Base-by-base conservation (phyloP, 2,329 filamentous ascomycete genomes). In the Phialocephala sp. region DNA sequence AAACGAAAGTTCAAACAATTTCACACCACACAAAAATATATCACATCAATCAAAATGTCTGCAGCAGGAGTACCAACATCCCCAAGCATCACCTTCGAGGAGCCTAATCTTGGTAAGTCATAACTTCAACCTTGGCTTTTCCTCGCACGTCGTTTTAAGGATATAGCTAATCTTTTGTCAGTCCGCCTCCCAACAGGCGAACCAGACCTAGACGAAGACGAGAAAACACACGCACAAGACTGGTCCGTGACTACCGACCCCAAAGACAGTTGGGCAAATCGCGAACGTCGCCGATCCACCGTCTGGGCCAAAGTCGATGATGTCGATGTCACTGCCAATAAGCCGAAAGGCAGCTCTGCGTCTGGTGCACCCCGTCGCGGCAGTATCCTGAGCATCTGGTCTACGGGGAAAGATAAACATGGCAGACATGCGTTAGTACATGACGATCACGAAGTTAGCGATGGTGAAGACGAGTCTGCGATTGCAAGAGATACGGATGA, bases 261-360 rank as follows among this genome's bases (percentile, higher is more conserved):
- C 2, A 66, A 69, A 24, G 71, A 70, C 18, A 62, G 59, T 45
- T 72, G 71, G 71, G 69, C 68, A 5, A 60, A 62, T 54, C 62
- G 61, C 9, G 69, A 72, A 50, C 65, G 67, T 5, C 66, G 70
- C 12, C 67, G 69, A 4, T 58, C 60, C 6, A 67, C 64, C 15
- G 62, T 68, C n/a, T 72, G 62, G 60, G 58, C 60, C 15, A 65
- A 66, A 22, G 59, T 65, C 41, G 68, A 69, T 45, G 60, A 64
- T 43, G 50, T 63, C 24, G 60, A 64, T 37, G 52, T 60, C 24
- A 20, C 45, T 18, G 60, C 47, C 36, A 32, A 47, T 18, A 22
- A 45, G 15, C 20, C 60, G 8, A 50, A 59, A 12, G 22, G 43
- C 4, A 60, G 55, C 52, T 50, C 32, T 5, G 32, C 54, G 9